These are phyloP conservation scores for Diaporthe sp. DNA, from an alignment of 2,329 filamentous ascomycete species.

Conservation along the genomic window DNA sequence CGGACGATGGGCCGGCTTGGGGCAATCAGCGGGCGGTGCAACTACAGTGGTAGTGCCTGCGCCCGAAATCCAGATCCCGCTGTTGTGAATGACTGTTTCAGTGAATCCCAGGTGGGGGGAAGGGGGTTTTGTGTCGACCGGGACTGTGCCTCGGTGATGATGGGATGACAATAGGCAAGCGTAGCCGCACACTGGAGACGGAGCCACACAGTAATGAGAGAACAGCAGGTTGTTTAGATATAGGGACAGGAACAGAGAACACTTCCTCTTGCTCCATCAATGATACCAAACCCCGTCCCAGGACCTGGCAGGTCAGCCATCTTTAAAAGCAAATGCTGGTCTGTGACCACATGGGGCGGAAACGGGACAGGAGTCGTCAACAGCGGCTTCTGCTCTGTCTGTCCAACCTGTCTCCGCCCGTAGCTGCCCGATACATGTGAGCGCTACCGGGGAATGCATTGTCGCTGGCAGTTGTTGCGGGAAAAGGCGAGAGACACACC, in stretches of 20 bases:
- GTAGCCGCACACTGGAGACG: neutral
- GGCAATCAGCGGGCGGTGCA: neutral
- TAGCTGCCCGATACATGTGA: neutral
- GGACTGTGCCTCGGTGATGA: neutral
- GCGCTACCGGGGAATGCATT: neutral
- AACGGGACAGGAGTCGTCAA: neutral
- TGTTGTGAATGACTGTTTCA: neutral
- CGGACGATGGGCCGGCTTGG: neutral
- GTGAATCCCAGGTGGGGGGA: neutral
- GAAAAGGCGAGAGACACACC: conserved; percentile 1
- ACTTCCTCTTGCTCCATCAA: neutral
- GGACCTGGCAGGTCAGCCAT: conserved; percentile 5
- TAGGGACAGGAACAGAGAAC: neutral
- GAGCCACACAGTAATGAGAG: neutral
- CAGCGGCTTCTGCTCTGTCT: neutral
- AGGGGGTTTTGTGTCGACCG: neutral
- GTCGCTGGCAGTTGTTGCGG: neutral
- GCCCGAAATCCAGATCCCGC: neutral
- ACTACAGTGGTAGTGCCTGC: neutral
- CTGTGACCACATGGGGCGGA: conserved; percentile 10
- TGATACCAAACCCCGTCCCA: neutral
- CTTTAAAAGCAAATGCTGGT: conserved; percentile 5
- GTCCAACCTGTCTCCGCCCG: neutral
- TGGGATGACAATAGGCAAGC: neutral
- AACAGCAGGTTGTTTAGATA: neutral